Percentiles rank a stretch among this genome's conserved stretches.
Evolutionary conservation across 2,329 filamentous ascomycete genomes (phyloP).

Genomic region (Chrysoporthe cubensis): DNA sequence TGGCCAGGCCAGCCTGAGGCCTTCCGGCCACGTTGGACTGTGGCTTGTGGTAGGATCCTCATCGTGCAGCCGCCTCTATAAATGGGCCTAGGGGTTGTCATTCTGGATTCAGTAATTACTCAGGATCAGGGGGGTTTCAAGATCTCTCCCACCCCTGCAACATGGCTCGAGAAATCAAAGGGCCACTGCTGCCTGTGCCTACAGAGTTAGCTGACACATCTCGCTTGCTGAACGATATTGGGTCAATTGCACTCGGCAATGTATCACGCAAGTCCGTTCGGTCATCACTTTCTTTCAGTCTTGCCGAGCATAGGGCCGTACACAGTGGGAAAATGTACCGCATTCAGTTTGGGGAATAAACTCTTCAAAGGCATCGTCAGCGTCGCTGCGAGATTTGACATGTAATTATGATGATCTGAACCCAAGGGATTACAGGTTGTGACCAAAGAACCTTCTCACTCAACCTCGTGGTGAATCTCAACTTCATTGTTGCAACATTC

Average conservation of each 20-base stretch:
- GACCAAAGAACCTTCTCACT: too few species aligned
- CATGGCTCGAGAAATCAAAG: neutral
- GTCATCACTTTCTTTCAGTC: neutral
- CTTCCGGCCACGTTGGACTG: neutral
- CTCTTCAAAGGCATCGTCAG: neutral
- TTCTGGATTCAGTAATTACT: neutral
- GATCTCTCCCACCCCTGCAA: neutral
- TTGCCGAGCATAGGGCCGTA: neutral
- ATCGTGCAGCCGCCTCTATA: neutral
- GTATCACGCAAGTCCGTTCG: neutral
- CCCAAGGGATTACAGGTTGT: too few species aligned
- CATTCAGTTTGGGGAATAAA: neutral
- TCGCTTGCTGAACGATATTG: neutral
- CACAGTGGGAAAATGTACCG: too few species aligned
- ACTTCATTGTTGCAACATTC: too few species aligned
- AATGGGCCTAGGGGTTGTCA: neutral
- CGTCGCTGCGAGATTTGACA: neutral
- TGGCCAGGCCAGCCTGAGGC: neutral
- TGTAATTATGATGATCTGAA: neutral
- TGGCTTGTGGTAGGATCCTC: neutral
- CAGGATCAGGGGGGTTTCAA: neutral
- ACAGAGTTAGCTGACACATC: neutral
- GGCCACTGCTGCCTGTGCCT: constrained; percentile 1
- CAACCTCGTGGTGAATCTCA: too few species aligned
- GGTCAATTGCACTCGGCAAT: neutral